These are phyloP conservation scores for Teunomyces kruisii DNA, from an alignment of 805 yeast species.

Conservation along the genomic window DNA sequence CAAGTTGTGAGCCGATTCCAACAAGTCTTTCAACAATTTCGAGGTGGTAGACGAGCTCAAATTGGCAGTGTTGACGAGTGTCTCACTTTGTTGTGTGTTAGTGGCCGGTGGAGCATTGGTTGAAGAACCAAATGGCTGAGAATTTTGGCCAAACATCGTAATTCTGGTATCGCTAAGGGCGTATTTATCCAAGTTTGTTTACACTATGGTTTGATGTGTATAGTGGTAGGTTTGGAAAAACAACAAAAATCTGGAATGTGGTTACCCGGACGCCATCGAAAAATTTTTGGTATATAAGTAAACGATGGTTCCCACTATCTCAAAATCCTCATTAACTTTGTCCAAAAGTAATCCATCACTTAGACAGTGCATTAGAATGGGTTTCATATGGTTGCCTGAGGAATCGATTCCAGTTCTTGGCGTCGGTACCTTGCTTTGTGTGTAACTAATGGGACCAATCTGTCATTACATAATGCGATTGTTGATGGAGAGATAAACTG, in stretches of 20 bases:
- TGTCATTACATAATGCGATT: slow-evolving; percentile 40
- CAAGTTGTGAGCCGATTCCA: slow-evolving; percentile 74
- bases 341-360: slow-evolving; percentile 68
- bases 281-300: not conserved
- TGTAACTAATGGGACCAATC: slow-evolving; percentile 13
- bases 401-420: slow-evolving; percentile 12
- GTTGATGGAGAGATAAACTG: slow-evolving; percentile 47
- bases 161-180: not conserved
- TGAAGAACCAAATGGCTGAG: not conserved
- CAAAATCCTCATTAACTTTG: slow-evolving; percentile 48
- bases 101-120: not conserved
- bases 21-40: slow-evolving; percentile 59
- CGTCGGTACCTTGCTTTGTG: slow-evolving; percentile 33
- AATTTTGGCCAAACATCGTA: not conserved
- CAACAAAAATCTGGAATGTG: not conserved
- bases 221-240: not conserved
- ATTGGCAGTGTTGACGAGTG: slow-evolving; percentile 6
- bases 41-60: slow-evolving; percentile 11
- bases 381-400: slow-evolving; percentile 9
- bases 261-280: slow-evolving; percentile 13
- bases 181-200: not conserved
- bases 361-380: slow-evolving; percentile 61
- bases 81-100: not conserved
- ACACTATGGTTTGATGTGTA: not conserved
- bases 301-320: not conserved